phyloP scores from a whole-genome alignment of 495 filamentous ascomycete species.

The Neurospora hispaniola region DNA sequence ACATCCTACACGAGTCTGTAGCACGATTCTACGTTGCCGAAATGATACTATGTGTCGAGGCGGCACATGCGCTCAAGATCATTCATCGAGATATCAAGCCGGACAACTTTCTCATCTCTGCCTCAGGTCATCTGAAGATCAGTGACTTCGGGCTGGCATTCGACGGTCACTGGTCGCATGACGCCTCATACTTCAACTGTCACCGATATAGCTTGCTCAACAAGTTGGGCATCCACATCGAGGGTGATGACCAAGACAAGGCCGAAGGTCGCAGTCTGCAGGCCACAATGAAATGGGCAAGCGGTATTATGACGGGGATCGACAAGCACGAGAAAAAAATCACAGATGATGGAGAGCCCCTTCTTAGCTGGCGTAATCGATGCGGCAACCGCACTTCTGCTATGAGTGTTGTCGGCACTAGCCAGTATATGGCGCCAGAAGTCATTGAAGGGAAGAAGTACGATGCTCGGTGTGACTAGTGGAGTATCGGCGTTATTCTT shows the following conservation, averaged over 20 bases:
- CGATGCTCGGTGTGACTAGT: conserved; percentile 92
- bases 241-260: conserved; percentile 65
- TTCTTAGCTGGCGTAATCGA: conserved; percentile 71
- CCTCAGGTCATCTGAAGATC: conserved; percentile 85
- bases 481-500: conserved; percentile 87
- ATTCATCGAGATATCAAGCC: conserved; percentile 96
- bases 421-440: conserved; percentile 96
- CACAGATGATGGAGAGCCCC: conserved; percentile 32
- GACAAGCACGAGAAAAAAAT: conserved; percentile 38
- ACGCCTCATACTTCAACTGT: conserved; percentile 71
- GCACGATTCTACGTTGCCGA: conserved; percentile 84
- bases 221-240: conserved; percentile 61
- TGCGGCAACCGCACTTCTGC: conserved; percentile 64
- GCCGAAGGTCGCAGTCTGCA: conserved; percentile 41
- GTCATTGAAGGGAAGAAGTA: conserved; percentile 74
- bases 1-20: conserved; percentile 63
- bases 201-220: conserved; percentile 68
- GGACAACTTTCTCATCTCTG: conserved; percentile 87
- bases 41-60: conserved; percentile 92
- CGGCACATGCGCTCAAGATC: conserved; percentile 74
- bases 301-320: conserved; percentile 35
- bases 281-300: conserved; percentile 36
- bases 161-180: conserved; percentile 89
- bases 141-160: conserved; percentile 93
- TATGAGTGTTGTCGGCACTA: conserved; percentile 84